These are phyloP conservation scores for Boletus sp. DNA, from an alignment of 1,284 basidiomycete genomes.

Conservation along the genomic window DNA sequence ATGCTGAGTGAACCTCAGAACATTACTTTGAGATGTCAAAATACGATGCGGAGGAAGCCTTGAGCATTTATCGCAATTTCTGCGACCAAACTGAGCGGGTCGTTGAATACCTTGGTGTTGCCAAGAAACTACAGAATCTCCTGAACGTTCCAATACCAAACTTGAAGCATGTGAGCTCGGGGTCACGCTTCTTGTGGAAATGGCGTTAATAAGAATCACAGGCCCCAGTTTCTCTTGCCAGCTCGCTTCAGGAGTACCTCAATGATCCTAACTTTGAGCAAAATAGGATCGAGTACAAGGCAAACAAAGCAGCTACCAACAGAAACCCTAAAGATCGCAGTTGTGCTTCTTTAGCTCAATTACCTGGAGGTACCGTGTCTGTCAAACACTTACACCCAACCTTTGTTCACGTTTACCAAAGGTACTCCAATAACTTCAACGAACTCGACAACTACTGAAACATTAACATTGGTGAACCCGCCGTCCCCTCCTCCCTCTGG, in stretches of 20 bases:
- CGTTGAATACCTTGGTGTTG: slow-evolving; percentile 91
- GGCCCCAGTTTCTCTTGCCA: slow-evolving; percentile 92
- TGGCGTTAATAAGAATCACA: slow-evolving; percentile 30
- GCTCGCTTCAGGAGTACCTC: slow-evolving; percentile 92
- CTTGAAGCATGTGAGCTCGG: slow-evolving; percentile 77
- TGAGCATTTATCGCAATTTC: slow-evolving; percentile 90
- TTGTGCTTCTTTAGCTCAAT: slow-evolving; percentile 23
- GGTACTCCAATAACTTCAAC: slow-evolving; percentile 11
- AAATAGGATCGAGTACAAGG: slow-evolving; percentile 88
- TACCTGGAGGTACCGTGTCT: slow-evolving; percentile 19
- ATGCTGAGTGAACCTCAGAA: slow-evolving; percentile 49
- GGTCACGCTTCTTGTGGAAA: not conserved
- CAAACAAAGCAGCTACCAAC: slow-evolving; percentile 77
- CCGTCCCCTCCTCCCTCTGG: slow-evolving; percentile 25
- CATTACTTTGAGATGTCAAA: slow-evolving; percentile 99
- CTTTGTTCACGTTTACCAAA: slow-evolving; percentile 9
- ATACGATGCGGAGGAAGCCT: slow-evolving; percentile 81
- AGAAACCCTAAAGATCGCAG: slow-evolving; percentile 37
- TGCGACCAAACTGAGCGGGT: slow-evolving; percentile 93
- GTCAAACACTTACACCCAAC: not conserved
- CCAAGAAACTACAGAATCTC: slow-evolving; percentile 88
- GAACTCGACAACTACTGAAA: slow-evolving; percentile 19
- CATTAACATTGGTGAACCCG: slow-evolving; percentile 17
- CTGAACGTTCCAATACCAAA: slow-evolving; percentile 93
- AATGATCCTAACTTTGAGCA: slow-evolving; percentile 95